Evolutionary conservation across 139 green algal species (phyloP).

Genomic region (Mesotaenium endlicherianum): DNA sequence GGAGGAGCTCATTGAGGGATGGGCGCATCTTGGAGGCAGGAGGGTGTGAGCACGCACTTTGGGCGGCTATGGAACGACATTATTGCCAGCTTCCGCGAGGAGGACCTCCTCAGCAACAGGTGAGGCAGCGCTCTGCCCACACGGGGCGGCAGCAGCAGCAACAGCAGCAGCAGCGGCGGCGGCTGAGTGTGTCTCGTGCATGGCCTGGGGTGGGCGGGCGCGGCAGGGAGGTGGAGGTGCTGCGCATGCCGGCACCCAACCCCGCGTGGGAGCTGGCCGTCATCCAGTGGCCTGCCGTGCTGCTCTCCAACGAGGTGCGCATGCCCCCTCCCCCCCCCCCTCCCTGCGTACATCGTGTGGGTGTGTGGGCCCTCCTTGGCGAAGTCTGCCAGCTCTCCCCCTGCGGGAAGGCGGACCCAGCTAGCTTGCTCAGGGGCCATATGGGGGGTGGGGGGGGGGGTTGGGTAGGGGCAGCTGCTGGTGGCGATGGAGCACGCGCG

Average conservation of each 20-base stretch:
- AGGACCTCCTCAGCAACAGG: slow-evolving; percentile 44
- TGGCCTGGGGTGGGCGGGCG: neutral
- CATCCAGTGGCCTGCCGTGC: slow-evolving; percentile 30
- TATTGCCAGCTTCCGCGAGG: slow-evolving; percentile 45
- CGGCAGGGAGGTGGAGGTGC: slow-evolving; percentile 26
- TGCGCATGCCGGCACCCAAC: slow-evolving; percentile 6
- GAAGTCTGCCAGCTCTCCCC: neutral
- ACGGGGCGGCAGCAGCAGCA: no score
- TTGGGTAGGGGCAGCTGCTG: slow-evolving; percentile 18
- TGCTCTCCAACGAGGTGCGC: slow-evolving; percentile 24
- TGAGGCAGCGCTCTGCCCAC: neutral
- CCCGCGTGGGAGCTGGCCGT: neutral
- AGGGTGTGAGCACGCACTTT: slow-evolving; percentile 20
- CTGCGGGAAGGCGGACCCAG: no score
- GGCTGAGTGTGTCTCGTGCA: neutral
- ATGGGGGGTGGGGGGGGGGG: neutral
- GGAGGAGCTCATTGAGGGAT: no score
- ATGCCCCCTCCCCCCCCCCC: no score
- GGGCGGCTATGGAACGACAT: slow-evolving; percentile 46
- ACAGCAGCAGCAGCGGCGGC: no score
- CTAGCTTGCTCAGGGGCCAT: no score
- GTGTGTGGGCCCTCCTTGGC: neutral
- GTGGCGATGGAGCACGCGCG: neutral
- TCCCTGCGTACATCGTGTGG: no score
- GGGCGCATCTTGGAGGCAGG: no score